Conservation (phyloP, 805 yeast species). For the Myxozyma geophila region DNA sequence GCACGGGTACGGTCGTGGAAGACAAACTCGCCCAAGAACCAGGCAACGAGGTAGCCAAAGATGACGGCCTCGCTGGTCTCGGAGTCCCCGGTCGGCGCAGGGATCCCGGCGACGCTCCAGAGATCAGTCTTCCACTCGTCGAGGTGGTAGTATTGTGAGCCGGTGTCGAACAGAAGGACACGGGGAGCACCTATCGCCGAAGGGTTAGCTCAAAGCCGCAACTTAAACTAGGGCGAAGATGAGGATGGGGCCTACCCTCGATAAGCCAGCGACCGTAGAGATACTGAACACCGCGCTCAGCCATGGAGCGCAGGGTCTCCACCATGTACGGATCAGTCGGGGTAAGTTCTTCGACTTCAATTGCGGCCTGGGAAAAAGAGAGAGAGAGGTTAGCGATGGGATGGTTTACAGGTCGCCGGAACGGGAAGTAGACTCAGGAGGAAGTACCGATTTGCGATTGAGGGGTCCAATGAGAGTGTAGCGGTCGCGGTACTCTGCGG, state of each 20-base stretch:
- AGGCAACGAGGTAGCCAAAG: constrained; percentile 90
- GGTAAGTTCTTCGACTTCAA: constrained; percentile 76
- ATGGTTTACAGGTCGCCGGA: neutral
- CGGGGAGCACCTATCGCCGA: constrained; percentile 80
- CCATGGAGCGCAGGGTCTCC: constrained; percentile 76
- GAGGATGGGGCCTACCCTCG: constrained; percentile 51
- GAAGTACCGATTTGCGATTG: constrained; percentile 54
- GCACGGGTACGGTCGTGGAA: constrained; percentile 83
- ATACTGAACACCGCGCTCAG: constrained; percentile 76
- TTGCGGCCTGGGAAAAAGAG: constrained; percentile 55
- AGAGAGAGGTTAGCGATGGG: neutral
- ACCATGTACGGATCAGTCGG: constrained; percentile 54
- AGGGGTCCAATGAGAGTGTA: constrained; percentile 88
- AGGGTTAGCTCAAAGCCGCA: neutral
- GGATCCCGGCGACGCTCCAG: constrained; percentile 90
- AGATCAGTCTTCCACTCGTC: constrained; percentile 94
- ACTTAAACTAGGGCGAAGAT: neutral
- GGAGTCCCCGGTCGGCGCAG: constrained; percentile 84
- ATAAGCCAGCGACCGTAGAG: constrained; percentile 95
- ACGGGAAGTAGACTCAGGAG: neutral
- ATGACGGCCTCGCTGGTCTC: constrained; percentile 93
- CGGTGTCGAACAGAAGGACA: constrained; percentile 83
- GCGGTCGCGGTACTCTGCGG: constrained; percentile 86
- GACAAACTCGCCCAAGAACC: constrained; percentile 96
- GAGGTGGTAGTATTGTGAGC: constrained; percentile 68